Conservation (phyloP, 2,329 filamentous ascomycete genomes). For the Hypocrella siamensis region DNA sequence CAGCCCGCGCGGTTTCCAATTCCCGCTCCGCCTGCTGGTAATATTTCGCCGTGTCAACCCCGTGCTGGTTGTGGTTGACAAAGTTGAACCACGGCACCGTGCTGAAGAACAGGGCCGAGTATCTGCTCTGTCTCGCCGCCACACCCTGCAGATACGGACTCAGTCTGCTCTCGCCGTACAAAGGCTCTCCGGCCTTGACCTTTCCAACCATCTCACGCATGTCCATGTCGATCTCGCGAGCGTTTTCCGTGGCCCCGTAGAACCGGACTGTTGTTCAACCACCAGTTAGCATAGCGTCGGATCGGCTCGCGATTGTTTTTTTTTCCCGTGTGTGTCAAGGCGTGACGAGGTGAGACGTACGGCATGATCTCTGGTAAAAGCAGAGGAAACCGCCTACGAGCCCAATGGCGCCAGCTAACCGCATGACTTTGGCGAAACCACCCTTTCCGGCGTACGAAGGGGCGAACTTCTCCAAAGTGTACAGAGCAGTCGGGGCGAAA, state of each 20-base stretch:
- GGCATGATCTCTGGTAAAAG: constrained; percentile 68
- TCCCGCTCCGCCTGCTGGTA: constrained; percentile 91
- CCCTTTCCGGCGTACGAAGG: constrained; percentile 74
- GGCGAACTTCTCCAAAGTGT: constrained; percentile 66
- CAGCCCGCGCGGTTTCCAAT: constrained; percentile 55
- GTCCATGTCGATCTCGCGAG: constrained; percentile 83
- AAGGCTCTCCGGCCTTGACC: constrained; percentile 78
- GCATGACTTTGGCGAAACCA: constrained; percentile 71
- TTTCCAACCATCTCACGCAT: constrained; percentile 97
- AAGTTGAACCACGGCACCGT: constrained; percentile 96
- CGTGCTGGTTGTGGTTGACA: constrained; percentile 91
- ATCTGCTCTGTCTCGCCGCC: constrained; percentile 81
- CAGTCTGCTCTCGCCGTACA: constrained; percentile 70
- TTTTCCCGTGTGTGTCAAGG: too few species aligned
- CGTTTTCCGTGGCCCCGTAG: constrained; percentile 88
- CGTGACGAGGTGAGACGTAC: constrained; percentile 40
- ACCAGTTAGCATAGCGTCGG: too few species aligned
- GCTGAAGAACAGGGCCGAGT: constrained; percentile 69
- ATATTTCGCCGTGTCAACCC: constrained; percentile 96
- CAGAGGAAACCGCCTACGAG: constrained; percentile 65
- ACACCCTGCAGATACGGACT: constrained; percentile 88
- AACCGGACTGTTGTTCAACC: constrained; percentile 95
- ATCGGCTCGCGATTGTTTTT: too few species aligned
- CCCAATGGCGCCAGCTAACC: constrained; percentile 59
- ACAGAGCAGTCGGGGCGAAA: constrained; percentile 59